phyloP scores from a whole-genome alignment of 305 asterid genomes.

The Solanum hybrid region DNA sequence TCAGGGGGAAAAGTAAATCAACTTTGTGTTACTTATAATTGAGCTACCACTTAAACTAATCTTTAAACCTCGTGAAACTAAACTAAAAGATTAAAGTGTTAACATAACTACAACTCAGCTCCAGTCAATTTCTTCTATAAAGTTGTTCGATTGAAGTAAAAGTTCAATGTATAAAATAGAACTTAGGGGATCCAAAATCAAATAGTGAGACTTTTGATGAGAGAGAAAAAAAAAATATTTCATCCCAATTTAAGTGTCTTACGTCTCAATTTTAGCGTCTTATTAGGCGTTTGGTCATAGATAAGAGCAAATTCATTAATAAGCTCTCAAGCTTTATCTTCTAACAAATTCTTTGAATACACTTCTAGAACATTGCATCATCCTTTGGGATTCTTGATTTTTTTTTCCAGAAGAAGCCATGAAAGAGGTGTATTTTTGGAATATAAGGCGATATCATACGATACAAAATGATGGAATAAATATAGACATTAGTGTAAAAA shows the following conservation, averaged over 20 bases:
- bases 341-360: background rate
- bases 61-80: conserved; percentile 10
- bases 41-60: conserved; percentile 16
- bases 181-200: background rate
- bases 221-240: background rate
- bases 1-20: conserved; percentile 22
- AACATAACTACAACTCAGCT: background rate
- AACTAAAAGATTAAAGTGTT: background rate
- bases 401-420: background rate
- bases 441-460: background rate
- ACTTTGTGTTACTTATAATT: conserved; percentile 41
- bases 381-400: background rate
- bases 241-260: background rate
- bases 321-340: background rate
- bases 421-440: background rate
- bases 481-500: background rate
- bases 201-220: background rate
- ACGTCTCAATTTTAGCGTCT: background rate
- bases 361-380: background rate
- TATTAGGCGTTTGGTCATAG: background rate
- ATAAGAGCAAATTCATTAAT: background rate
- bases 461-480: background rate
- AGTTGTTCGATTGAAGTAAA: conserved; percentile 13
- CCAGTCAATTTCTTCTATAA: conserved; percentile 10
- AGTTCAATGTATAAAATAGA: background rate